These are phyloP conservation scores for Tuber melanosporum DNA, from an alignment of 495 filamentous ascomycete genomes.

Conservation along the genomic window DNA sequence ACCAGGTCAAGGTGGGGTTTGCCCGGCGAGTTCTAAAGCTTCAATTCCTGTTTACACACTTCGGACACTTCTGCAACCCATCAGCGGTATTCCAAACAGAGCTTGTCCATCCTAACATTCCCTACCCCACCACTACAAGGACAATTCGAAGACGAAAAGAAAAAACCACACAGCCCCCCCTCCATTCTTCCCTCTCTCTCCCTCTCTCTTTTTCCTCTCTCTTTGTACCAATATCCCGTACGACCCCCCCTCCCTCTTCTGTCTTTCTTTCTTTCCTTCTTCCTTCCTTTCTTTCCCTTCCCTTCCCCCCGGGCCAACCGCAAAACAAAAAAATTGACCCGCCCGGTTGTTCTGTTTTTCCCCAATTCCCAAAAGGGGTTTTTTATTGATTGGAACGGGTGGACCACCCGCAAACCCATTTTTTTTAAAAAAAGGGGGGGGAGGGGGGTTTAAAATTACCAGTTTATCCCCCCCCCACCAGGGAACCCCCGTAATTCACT, in stretches of 20 bases:
- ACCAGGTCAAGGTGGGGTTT: not conserved
- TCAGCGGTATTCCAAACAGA: conserved; percentile 1
- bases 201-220: not conserved
- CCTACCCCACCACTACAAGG: not conserved
- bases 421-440: not conserved
- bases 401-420: not conserved
- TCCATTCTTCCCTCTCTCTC: too few relatives aligned
- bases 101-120: not conserved
- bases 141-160: not conserved
- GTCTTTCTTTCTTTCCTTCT: not conserved
- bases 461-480: conserved; percentile 1
- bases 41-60: not conserved
- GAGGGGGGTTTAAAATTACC: not conserved
- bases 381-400: conserved; percentile 20
- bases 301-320: not conserved
- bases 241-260: not conserved
- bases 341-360: conserved; percentile 17
- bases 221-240: not conserved
- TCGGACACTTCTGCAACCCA: not conserved
- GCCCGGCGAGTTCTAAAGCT: not conserved
- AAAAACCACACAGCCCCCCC: not conserved
- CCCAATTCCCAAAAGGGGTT: conserved; percentile 17
- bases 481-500: conserved; percentile 25
- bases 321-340: not conserved
- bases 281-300: not conserved